phyloP scores from a whole-genome alignment of 306 rosid genomes.

The Alnus rubra region DNA sequence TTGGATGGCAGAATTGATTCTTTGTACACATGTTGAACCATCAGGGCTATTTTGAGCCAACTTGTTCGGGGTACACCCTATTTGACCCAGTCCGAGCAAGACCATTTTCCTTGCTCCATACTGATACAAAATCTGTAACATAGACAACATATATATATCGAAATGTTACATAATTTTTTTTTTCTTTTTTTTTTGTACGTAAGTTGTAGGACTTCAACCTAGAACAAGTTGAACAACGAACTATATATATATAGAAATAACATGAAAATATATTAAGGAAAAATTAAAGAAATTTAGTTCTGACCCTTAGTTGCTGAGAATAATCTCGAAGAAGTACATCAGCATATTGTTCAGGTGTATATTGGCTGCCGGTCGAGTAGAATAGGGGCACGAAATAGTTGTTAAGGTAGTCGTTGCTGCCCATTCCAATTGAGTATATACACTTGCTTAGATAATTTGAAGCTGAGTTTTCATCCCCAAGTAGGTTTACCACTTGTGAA shows the following conservation, averaged over 20 bases:
- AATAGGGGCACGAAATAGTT: slow-evolving; percentile 86
- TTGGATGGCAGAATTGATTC: slow-evolving; percentile 78
- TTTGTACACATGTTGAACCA: slow-evolving; percentile 72
- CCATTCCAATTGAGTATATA: slow-evolving; percentile 82
- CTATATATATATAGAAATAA: not conserved
- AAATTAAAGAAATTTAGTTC: slow-evolving; percentile 3
- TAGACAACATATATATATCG: not conserved
- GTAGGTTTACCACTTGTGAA: slow-evolving; percentile 59
- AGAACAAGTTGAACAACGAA: too few species aligned
- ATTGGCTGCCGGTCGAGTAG: slow-evolving; percentile 60
- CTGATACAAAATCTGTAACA: slow-evolving; percentile 56
- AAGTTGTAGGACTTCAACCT: too few species aligned
- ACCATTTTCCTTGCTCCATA: slow-evolving; percentile 90
- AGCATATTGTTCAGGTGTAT: slow-evolving; percentile 73
- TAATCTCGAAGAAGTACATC: slow-evolving; percentile 64
- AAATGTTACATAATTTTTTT: too few species aligned
- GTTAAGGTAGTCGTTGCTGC: slow-evolving; percentile 96
- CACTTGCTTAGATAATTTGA: slow-evolving; percentile 69
- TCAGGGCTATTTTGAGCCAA: slow-evolving; percentile 83
- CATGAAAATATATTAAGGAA: not conserved
- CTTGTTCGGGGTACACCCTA: slow-evolving; percentile 85
- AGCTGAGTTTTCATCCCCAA: slow-evolving; percentile 58
- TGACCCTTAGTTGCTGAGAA: slow-evolving; percentile 57
- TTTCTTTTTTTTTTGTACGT: too few species aligned
- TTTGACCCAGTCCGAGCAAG: slow-evolving; percentile 82